Evolutionary conservation across 2,329 filamentous ascomycete genomes (phyloP), one percentile per base, ranked within the genome.

Genomic region (Lanzia echinophila): DNA sequence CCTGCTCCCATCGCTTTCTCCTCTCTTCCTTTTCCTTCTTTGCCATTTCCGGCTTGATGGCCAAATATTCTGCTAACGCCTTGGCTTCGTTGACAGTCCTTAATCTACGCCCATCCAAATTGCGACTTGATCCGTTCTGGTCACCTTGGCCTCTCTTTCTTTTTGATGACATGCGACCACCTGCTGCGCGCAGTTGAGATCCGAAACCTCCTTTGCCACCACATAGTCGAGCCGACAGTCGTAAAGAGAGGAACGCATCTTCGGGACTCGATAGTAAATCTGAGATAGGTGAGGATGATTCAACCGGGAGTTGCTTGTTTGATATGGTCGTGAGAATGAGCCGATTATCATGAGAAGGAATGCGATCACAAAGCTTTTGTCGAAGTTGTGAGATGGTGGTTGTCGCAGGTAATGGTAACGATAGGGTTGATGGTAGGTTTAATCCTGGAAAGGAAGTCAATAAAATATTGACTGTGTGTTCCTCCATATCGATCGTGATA

Each of bases 141-240:
- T 95, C 90, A 50, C 83, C 85, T 63, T 88, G 83, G 53, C 86
- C 86, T 66, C 86, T 94, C 75, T 95, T 95, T 63, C 84, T 83
- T 65, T 82, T 81, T n/a, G 88, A 92, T 2, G 90, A 95, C 94
- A 99, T 99, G 73, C 95, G 92, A 39, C 95, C 94, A 67, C 95
- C 94, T 3, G 94, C 94, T 0, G 95, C 94, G 67, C 95, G 89
- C 36, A 99, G 83, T 70, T 99, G 95, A 1, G 92, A 97, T 51
- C 94, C 94, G 69, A 99, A 99, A 66, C 94, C 94, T 71, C 94
- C 94, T 69, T 99, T 99, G 68, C 95, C 95, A 74, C 95, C 94
- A 63, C 86, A 88, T 38, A 96, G 74, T 6, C 87, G 87, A 1
- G 86, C 76, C 6, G 84, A 86, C 31, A 99, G 82, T 51, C 90